Evolutionary conservation across 108 stramenopile genomes (phyloP), one percentile per base, ranked within the genome.

Genomic region (Epithemia pelagica): DNA sequence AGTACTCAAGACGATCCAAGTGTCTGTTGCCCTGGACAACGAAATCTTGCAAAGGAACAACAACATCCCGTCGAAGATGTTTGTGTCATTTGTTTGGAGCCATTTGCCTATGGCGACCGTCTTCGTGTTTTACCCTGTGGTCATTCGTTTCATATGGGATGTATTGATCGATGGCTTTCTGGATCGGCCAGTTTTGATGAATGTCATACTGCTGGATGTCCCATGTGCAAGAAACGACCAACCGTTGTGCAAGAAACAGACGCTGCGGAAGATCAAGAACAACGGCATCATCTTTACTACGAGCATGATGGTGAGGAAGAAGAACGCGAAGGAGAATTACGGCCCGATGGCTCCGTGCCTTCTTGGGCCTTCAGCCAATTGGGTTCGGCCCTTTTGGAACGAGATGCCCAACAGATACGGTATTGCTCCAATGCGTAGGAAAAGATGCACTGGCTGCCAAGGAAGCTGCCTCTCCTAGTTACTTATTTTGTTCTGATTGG

Each of bases 51-150:
- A 27, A 27, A 32, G 7, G 7, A 26, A 59, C 22, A 18, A 31
- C 2, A 27, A 66, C 30, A n/a, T n/a, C n/a, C n/a, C n/a, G n/a
- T n/a, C n/a, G 74, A 72, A 67, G 64, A 82, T 58, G 58, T 76
- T 59, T 90, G 89, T 61, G 84, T 90, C 10, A 87, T 90, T 51
- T 90, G 89, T 52, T 65, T 78, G 66, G 86, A 87, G 46, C 52
- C 77, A 22, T 95, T 92, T 66, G 58, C 60, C 29, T 81, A 91
- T 24, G 90, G 87, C 21, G 92, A 95, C 56, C 66, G 73, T 25
- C 72, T 95, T 10, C 84, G 91, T 52, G 86, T 92, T 18, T 74
- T 95, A 60, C 91, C 92, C 0, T 95, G 95, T 67, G 53, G 82
- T 22, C 95, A 95, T 69, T 67, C 71, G 3, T 95, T 95, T 71